phyloP scores from a whole-genome alignment of 345 rosid genomes.

The Populus nigra region DNA sequence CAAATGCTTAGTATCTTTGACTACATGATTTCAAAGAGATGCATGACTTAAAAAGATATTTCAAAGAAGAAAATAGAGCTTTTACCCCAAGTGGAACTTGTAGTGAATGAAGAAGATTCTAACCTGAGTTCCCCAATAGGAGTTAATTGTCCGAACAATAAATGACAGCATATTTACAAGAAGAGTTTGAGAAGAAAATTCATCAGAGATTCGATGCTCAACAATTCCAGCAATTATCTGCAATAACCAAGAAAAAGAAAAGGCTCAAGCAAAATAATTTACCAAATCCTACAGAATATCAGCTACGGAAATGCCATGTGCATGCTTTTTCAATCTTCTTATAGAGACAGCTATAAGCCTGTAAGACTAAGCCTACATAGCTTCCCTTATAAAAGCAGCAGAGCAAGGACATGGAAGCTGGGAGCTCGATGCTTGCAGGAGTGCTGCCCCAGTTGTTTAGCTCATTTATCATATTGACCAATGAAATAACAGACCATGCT shows the following conservation, averaged over 20 bases:
- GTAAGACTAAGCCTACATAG: not conserved
- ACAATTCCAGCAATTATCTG: conserved; percentile 90
- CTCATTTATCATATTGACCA: not conserved
- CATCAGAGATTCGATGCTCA: conserved; percentile 83
- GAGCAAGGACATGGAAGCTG: no score
- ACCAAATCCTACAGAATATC: no score
- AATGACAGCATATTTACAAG: conserved; percentile 84
- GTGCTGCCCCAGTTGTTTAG: not conserved
- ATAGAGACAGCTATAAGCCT: not conserved
- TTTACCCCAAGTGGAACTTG: not conserved
- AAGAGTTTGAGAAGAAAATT: conserved; percentile 65
- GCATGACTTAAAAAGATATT: not conserved
- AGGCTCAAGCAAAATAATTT: no score
- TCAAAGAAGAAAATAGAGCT: not conserved
- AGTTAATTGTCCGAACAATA: conserved; percentile 73
- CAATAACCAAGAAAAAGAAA: conserved; percentile 1
- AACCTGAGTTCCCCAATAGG: conserved; percentile 97
- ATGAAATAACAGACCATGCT: not conserved
- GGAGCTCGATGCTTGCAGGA: not conserved
- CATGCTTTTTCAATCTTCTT: not conserved
- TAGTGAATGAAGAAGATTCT: conserved; percentile 15
- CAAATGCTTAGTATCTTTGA: not conserved
- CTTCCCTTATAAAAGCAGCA: not conserved
- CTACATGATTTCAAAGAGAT: not conserved
- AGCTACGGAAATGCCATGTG: no score